These are phyloP conservation scores for Macroventuria anomochaeta DNA, from an alignment of 2,329 filamentous ascomycete genomes.

Conservation along the genomic window DNA sequence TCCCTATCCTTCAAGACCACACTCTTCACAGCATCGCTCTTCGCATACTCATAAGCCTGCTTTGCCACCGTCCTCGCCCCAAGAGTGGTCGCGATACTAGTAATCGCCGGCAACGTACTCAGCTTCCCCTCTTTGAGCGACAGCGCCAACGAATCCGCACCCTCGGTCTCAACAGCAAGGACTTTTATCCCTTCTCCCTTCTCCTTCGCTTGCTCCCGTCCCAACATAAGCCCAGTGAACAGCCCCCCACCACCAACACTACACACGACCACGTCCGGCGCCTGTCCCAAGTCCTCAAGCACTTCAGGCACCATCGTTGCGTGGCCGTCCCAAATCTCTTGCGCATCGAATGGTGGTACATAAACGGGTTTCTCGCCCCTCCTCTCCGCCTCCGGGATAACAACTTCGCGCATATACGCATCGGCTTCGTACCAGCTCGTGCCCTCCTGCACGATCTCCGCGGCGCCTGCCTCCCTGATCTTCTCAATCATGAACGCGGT, in stretches of 20 bases:
- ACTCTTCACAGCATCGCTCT: conserved; percentile 61
- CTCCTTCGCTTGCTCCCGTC: conserved; percentile 15
- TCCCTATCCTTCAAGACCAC: conserved; percentile 73
- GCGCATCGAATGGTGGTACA: conserved; percentile 71
- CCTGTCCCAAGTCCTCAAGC: conserved; percentile 42
- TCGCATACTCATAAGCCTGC: conserved; percentile 66
- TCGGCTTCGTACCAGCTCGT: conserved; percentile 72
- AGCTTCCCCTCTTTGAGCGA: conserved; percentile 63
- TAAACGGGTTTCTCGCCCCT: conserved; percentile 55
- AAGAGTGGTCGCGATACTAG: conserved; percentile 74
- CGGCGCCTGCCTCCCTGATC: conserved; percentile 67
- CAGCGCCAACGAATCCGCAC: conserved; percentile 72
- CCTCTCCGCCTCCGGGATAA: conserved; percentile 50
- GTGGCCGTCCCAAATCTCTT: conserved; percentile 68
- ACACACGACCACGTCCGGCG: conserved; percentile 73
- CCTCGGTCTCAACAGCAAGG: conserved; percentile 75
- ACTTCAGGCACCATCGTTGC: conserved; percentile 62
- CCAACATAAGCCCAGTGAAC: conserved; percentile 71
- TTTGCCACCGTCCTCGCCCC: conserved; percentile 71
- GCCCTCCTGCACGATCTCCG: conserved; percentile 70
- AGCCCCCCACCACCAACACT: conserved; percentile 80
- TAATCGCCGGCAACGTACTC: conserved; percentile 71
- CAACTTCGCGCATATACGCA: conserved; percentile 63
- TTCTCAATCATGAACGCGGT: conserved; percentile 72
- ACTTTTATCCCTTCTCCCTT: conserved; percentile 48